Percentiles rank a stretch among this genome's conserved stretches.
phyloP scores from a whole-genome alignment of 768 basidiomycete species.

The Sarcomyxa edulis region DNA sequence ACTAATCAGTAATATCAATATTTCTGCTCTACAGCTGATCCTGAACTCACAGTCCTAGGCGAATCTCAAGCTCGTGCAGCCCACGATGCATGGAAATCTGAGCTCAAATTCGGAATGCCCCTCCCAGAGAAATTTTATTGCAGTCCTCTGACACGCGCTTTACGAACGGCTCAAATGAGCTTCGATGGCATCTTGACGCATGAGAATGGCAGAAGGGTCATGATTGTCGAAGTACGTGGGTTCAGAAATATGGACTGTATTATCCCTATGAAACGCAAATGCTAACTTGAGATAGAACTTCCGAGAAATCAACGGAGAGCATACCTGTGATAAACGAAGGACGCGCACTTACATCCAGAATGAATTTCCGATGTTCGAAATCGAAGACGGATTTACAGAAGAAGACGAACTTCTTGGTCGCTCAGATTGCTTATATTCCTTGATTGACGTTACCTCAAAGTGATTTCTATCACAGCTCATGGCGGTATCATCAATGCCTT shows the following conservation, averaged over 20 bases:
- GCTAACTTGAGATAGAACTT: constrained; percentile 44
- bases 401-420: constrained; percentile 48
- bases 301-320: constrained; percentile 61
- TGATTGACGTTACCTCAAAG: too few species aligned
- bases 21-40: constrained; percentile 50
- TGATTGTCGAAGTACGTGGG: constrained; percentile 63
- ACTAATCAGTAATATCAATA: not conserved
- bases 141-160: constrained; percentile 40
- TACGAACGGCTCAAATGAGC: constrained; percentile 48
- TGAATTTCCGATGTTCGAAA: constrained; percentile 44
- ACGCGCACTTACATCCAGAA: constrained; percentile 40
- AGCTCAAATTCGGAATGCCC: not conserved
- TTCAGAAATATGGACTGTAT: too few species aligned
- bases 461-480: constrained; percentile 65
- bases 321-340: constrained; percentile 67
- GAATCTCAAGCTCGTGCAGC: constrained; percentile 46
- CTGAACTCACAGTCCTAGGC: constrained; percentile 54
- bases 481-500: constrained; percentile 57
- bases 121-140: not conserved
- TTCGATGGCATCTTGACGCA: too few species aligned
- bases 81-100: constrained; percentile 36
- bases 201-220: constrained; percentile 21
- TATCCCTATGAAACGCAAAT: too few species aligned
- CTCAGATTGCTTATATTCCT: not conserved
- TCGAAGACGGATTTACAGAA: constrained; percentile 58